phyloP scores from a whole-genome alignment of 2,329 filamentous ascomycete species.

The Diaporthe humulicola region DNA sequence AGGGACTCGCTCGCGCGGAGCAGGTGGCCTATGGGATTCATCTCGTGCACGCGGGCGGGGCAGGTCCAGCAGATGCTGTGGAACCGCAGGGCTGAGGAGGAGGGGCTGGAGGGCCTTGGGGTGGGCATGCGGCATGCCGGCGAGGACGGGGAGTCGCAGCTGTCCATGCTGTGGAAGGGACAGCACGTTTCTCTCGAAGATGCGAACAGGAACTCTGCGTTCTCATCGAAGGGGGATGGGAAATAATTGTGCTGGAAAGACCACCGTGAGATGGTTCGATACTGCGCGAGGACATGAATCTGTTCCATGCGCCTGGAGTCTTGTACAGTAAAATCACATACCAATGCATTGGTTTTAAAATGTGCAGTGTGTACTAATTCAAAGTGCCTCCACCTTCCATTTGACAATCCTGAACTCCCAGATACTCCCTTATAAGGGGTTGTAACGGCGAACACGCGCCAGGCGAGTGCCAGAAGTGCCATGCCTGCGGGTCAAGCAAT shows the following conservation, averaged over 20 bases:
- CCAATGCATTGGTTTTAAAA: not conserved
- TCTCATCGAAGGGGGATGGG: not conserved
- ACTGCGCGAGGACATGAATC: not conserved
- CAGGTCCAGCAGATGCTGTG: conserved; percentile 77
- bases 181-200: conserved; percentile 49
- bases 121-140: conserved; percentile 60
- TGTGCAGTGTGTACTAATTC: not conserved
- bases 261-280: not conserved
- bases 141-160: conserved; percentile 51
- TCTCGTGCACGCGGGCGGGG: conserved; percentile 72
- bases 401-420: not conserved
- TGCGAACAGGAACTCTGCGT: not conserved
- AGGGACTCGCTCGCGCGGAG: conserved; percentile 78
- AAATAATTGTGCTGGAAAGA: not conserved
- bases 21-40: conserved; percentile 78
- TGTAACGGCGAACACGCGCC: not conserved
- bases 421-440: not conserved
- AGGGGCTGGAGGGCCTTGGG: conserved; percentile 72
- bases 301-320: not conserved
- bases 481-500: not conserved
- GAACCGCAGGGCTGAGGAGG: conserved; percentile 74
- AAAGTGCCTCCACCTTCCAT: not conserved
- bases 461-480: not conserved
- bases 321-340: not conserved
- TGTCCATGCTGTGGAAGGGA: conserved; percentile 67